Evolutionary conservation across 2,329 filamentous ascomycete species (phyloP).

Genomic region (Fusarium ramigenum): DNA sequence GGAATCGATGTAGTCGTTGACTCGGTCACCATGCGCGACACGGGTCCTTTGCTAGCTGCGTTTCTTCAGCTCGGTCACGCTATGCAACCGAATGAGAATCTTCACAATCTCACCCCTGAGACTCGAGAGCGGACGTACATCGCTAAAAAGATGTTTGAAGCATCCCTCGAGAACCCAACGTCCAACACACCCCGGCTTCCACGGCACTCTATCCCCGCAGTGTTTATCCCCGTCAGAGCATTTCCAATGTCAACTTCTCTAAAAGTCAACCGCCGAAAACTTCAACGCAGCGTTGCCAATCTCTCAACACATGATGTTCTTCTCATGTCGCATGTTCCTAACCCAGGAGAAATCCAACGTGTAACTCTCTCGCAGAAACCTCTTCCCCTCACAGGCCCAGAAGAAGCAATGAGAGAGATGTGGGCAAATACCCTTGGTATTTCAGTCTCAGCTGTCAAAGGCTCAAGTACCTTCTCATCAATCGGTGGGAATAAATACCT

Average conservation of each 20-base stretch:
- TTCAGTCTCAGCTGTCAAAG: constrained; percentile 52
- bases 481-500: constrained; percentile 58
- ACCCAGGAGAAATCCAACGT: constrained; percentile 49
- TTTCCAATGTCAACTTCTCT: constrained; percentile 61
- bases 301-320: constrained; percentile 56
- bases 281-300: constrained; percentile 56
- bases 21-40: constrained; percentile 56
- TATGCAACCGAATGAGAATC: constrained; percentile 50
- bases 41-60: constrained; percentile 54
- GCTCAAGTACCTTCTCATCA: constrained; percentile 56
- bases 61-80: constrained; percentile 59
- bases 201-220: constrained; percentile 55
- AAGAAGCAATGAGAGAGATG: constrained; percentile 58
- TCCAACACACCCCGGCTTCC: constrained; percentile 43
- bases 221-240: constrained; percentile 59
- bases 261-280: constrained; percentile 59
- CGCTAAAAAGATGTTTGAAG: constrained; percentile 55
- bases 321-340: constrained; percentile 51
- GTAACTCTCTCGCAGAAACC: constrained; percentile 51
- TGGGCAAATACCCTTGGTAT: constrained; percentile 57
- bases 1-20: constrained; percentile 61
- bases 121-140: constrained; percentile 56
- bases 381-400: constrained; percentile 57
- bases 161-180: constrained; percentile 49
- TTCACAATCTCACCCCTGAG: constrained; percentile 50